These are phyloP conservation scores for Candida dendrica DNA, from an alignment of 805 yeast species.

Conservation along the genomic window DNA sequence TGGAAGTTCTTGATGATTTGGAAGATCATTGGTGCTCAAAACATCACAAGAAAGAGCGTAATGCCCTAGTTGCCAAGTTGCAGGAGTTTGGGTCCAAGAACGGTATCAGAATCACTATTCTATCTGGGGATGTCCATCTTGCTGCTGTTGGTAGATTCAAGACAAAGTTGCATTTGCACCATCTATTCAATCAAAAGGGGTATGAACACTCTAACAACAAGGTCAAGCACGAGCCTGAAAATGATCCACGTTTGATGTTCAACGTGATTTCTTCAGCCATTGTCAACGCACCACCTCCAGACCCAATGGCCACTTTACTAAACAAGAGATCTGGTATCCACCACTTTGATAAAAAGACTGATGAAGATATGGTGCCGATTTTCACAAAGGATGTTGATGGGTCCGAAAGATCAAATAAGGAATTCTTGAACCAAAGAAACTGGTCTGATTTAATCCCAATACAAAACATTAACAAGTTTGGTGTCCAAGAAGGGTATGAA, in stretches of 20 bases:
- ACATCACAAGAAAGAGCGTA: slow-evolving; percentile 82
- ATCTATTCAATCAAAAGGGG: slow-evolving; percentile 26
- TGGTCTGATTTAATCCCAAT: slow-evolving; percentile 63
- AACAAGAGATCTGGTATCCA: slow-evolving; percentile 61
- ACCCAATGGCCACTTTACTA: slow-evolving; percentile 70
- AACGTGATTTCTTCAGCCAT: slow-evolving; percentile 89
- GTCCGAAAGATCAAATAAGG: slow-evolving; percentile 35
- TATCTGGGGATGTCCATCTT: slow-evolving; percentile 92
- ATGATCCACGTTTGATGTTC: slow-evolving; percentile 70
- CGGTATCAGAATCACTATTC: slow-evolving; percentile 71
- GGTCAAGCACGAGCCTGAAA: slow-evolving; percentile 44
- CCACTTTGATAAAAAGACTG: slow-evolving; percentile 54
- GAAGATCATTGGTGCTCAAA: slow-evolving; percentile 96
- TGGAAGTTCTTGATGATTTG: slow-evolving; percentile 87
- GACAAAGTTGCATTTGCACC: slow-evolving; percentile 41
- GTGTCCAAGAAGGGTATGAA: slow-evolving; percentile 19
- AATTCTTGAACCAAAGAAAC: slow-evolving; percentile 60
- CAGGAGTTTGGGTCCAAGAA: slow-evolving; percentile 57
- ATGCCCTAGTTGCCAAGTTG: slow-evolving; percentile 52
- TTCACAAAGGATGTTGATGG: slow-evolving; percentile 59
- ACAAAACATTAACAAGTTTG: slow-evolving; percentile 22
- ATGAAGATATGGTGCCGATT: slow-evolving; percentile 76
- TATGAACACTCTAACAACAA: slow-evolving; percentile 31
- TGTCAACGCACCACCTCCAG: slow-evolving; percentile 89
- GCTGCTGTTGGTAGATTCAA: slow-evolving; percentile 77